Evolutionary conservation across 2,329 filamentous ascomycete species (phyloP), one percentile per base, ranked within the genome.

Genomic region (Nannizzia gypsea): DNA sequence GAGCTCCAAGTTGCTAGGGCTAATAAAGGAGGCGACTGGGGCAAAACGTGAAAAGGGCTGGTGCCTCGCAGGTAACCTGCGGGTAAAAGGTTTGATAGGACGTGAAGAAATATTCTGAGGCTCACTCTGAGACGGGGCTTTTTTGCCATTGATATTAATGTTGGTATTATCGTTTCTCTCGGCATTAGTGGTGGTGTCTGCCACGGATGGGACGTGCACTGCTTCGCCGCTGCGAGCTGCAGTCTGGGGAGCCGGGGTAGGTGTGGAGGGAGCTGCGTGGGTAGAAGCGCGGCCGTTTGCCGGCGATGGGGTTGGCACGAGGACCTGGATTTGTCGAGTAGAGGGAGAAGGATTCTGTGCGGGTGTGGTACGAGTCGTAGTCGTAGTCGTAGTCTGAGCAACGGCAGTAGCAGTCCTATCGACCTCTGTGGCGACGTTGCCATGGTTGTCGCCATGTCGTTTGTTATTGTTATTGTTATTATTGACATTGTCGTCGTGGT

Each of bases 81-180:
- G 50, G 26, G 50, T 26, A 54, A 54, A 26, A 28, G 26, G 44
- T 26, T 34, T 22, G 20, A 58, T 42, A 24, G 40, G 36, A n/a
- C 40, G 55, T 17, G 40, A 48, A 58, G 57, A 52, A 52, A 38
- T 17, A 22, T 34, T 31, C 34, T 58, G 17, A n/a, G n/a, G 57
- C 57, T 58, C 57, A 58, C 57, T 58, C 46, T 58, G 26, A 48
- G 24, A 26, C 17, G 42, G 57, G 17, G 38, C 60, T 40, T 42
- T 31, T 31, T 57, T 40, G 36, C 52, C 28, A 20, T 34, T 36
- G 1, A 40, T 56, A 17, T 26, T 36, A 8, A 6, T 24, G 13
- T 15, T 36, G 31, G 6, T 42, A 13, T 40, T 40, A 11, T 54
- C 50, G 26, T 54, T 54, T n/a, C 20, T 20, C 31, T 34, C 50